A percentile compares a stretch with the other conserved stretches of the same genome.
Evolutionary conservation across 2,329 filamentous ascomycete genomes (phyloP).

Genomic region (Hypoxylon sp.): DNA sequence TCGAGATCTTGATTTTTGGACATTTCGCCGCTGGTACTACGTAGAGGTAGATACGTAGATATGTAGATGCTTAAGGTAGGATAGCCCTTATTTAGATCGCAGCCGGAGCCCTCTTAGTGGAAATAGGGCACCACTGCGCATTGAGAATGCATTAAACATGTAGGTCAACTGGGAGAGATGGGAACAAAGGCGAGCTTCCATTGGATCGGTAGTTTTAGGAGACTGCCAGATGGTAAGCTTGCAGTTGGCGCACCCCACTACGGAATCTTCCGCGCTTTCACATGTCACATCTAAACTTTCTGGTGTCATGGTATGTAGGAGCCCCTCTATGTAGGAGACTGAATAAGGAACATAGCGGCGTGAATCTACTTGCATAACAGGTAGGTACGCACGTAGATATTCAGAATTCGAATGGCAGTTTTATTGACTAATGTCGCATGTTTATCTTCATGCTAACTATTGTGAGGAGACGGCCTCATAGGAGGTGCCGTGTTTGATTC

Average conservation of each 20-base stretch:
- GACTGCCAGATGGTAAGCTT: constrained; percentile 8
- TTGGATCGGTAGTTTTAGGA: constrained; percentile 27
- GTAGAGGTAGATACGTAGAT: constrained; percentile 23
- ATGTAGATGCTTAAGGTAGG: constrained; percentile 31
- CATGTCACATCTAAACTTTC: constrained; percentile 34
- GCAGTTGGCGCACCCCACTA: constrained; percentile 30
- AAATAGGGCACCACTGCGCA: constrained; percentile 10
- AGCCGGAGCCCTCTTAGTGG: constrained; percentile 2
- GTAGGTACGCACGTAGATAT: background rate
- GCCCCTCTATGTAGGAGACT: background rate
- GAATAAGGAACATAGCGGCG: background rate
- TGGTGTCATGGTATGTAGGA: background rate
- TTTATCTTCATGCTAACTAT: background rate
- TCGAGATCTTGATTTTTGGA: constrained; percentile 53
- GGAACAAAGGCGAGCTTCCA: constrained; percentile 23
- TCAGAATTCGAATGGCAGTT: background rate
- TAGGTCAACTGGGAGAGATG: constrained; percentile 17
- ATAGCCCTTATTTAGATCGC: constrained; percentile 24
- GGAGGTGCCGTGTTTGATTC: background rate
- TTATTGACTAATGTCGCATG: background rate
- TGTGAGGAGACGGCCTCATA: background rate
- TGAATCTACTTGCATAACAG: background rate
- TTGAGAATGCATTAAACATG: constrained; percentile 25
- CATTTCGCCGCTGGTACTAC: constrained; percentile 48
- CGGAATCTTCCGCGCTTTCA: constrained; percentile 41